phyloP scores from a whole-genome alignment of 2,329 filamentous ascomycete genomes.

The Hypoxylon sp. region DNA sequence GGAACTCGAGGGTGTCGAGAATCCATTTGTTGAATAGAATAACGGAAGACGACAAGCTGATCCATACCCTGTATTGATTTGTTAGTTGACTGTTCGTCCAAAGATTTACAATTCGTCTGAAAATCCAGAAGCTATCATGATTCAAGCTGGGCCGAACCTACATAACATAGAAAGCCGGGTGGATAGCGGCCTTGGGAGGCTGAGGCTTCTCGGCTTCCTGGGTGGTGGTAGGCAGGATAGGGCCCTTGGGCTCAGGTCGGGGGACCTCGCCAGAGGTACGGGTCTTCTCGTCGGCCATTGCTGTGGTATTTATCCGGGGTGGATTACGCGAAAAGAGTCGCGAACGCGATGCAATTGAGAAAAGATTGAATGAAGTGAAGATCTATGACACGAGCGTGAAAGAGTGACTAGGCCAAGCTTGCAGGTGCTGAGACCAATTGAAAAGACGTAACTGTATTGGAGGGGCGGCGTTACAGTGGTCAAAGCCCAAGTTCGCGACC shows the following conservation, averaged over 20 bases:
- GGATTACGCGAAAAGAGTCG: constrained; percentile 30
- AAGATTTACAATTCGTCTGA: constrained; percentile 4
- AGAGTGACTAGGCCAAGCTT: constrained; percentile 47
- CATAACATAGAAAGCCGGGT: constrained; percentile 88
- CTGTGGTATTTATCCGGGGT: constrained; percentile 46
- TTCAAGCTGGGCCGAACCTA: constrained; percentile 56
- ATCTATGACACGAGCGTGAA: constrained; percentile 33
- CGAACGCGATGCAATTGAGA: constrained; percentile 26
- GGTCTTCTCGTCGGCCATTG: constrained; percentile 83
- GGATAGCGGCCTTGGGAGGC: constrained; percentile 72
- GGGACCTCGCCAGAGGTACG: constrained; percentile 83
- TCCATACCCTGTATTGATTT: constrained; percentile 77
- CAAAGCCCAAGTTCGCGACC: constrained; percentile 14
- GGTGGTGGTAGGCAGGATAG: constrained; percentile 83
- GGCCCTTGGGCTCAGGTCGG: constrained; percentile 67
- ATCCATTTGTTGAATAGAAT: constrained; percentile 99
- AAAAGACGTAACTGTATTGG: constrained; percentile 27
- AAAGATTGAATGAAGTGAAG: constrained; percentile 30
- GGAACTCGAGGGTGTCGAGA: constrained; percentile 84
- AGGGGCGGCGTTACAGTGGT: constrained; percentile 20
- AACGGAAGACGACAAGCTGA: constrained; percentile 89
- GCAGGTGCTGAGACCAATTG: constrained; percentile 44
- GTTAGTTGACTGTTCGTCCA: constrained; percentile 18
- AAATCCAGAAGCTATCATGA: not conserved
- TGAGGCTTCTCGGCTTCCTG: constrained; percentile 78